These are phyloP conservation scores for Lachnellula occidentalis DNA, from an alignment of 2,329 filamentous ascomycete species.

Conservation along the genomic window DNA sequence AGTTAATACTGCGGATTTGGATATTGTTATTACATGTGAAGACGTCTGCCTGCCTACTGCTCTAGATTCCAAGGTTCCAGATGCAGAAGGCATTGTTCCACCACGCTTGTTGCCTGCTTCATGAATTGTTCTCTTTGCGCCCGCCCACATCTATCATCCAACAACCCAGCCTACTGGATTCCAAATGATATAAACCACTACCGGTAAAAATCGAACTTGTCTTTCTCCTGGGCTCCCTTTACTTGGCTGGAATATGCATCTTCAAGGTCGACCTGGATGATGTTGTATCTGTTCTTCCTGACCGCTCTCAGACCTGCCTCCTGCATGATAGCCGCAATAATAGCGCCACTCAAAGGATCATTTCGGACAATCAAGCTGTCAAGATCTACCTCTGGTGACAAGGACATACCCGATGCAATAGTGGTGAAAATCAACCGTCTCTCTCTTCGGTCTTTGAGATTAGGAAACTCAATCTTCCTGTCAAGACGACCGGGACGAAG, in stretches of 20 bases:
- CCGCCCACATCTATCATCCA: too few relatives aligned
- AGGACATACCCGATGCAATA: conserved; percentile 95
- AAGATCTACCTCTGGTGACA: conserved; percentile 92
- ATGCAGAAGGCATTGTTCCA: too few relatives aligned
- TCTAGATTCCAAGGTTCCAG: too few relatives aligned
- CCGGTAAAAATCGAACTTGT: conserved; percentile 81
- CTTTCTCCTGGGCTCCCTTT: conserved; percentile 66
- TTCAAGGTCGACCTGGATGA: conserved; percentile 94
- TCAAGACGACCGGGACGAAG: conserved; percentile 92
- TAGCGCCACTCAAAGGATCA: conserved; percentile 87
- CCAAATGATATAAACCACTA: conserved; percentile 34
- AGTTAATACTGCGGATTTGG: too few relatives aligned
- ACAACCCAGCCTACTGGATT: too few relatives aligned
- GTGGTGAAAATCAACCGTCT: conserved; percentile 94
- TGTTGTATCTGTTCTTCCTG: conserved; percentile 97
- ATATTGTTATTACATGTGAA: too few relatives aligned
- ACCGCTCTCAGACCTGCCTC: conserved; percentile 92
- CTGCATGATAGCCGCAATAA: conserved; percentile 99
- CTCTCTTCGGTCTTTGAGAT: conserved; percentile 85
- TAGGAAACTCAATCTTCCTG: conserved; percentile 99
- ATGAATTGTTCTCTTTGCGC: too few relatives aligned
- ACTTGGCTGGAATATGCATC: conserved; percentile 97
- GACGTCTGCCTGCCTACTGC: too few relatives aligned
- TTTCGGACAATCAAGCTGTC: conserved; percentile 96
- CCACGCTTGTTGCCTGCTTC: too few relatives aligned